Conservation (phyloP, 2,329 filamentous ascomycete genomes). For the Aureobasidium melanogenum region DNA sequence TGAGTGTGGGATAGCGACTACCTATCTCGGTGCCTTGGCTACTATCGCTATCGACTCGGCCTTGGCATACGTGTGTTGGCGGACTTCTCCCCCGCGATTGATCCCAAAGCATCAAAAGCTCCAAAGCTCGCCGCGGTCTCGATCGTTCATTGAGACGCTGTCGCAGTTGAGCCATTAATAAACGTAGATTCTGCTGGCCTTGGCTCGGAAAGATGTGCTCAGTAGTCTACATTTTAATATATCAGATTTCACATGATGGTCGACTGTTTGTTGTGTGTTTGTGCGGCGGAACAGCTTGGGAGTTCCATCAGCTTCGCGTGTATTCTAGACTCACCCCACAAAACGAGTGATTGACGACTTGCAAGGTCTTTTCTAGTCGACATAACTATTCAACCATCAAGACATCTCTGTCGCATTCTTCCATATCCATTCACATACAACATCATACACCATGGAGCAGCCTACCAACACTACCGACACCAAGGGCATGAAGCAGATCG, state of each 20-base stretch:
- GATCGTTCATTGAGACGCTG: neutral
- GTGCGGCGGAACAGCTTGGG: neutral
- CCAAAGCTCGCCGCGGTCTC: neutral
- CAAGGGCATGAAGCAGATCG: slow-evolving; percentile 26
- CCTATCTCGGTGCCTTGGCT: neutral
- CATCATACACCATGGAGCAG: slow-evolving; percentile 21
- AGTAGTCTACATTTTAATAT: neutral
- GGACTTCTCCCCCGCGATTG: neutral
- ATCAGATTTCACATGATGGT: neutral
- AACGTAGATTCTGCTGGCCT: neutral
- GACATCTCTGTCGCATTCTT: slow-evolving; percentile 13
- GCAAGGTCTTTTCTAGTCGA: slow-evolving; percentile 1
- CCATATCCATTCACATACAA: neutral
- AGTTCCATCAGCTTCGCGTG: slow-evolving; percentile 9
- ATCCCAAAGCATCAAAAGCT: neutral
- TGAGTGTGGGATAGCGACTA: neutral
- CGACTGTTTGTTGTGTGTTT: neutral
- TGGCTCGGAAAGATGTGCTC: neutral
- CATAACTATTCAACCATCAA: slow-evolving; percentile 10
- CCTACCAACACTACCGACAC: slow-evolving; percentile 27
- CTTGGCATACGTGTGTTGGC: slow-evolving; percentile 3
- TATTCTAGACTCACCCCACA: slow-evolving; percentile 8
- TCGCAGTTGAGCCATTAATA: neutral
- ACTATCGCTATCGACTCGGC: neutral
- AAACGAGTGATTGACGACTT: slow-evolving; percentile 7